Evolutionary conservation across 2,329 filamentous ascomycete genomes (phyloP).

Genomic region (Cryphonectria japonica): DNA sequence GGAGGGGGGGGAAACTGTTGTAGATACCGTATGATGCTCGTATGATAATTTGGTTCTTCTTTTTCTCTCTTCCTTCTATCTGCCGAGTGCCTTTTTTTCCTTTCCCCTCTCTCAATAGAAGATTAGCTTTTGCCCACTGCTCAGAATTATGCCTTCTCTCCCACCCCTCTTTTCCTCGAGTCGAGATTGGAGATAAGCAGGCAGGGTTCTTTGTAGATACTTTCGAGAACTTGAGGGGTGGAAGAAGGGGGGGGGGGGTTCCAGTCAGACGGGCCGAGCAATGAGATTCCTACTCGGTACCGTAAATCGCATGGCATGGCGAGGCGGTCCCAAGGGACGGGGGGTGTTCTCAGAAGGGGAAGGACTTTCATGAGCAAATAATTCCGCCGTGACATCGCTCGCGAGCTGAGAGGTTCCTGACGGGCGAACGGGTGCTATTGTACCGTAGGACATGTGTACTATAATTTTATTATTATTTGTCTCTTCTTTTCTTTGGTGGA

Average conservation of each 20-base stretch:
- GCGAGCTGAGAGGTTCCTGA: not conserved
- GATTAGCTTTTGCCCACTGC: not conserved
- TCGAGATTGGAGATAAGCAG: not conserved
- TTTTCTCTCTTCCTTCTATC: not conserved
- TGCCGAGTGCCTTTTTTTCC: not conserved
- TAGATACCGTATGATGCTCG: not conserved
- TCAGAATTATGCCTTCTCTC: not conserved
- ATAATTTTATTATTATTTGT: not conserved
- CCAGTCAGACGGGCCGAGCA: conserved; percentile 10
- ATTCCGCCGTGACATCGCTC: conserved; percentile 7
- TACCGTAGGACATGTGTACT: not conserved
- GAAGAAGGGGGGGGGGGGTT: not conserved
- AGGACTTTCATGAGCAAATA: not conserved
- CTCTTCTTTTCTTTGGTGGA: no score
- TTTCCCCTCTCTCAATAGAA: not conserved
- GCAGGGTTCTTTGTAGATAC: not conserved
- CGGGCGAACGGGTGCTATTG: not conserved
- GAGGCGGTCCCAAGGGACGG: not conserved
- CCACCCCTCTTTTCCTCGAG: not conserved
- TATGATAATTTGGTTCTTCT: not conserved
- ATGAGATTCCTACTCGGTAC: not conserved
- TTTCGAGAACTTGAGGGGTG: not conserved
- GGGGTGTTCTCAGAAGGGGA: not conserved
- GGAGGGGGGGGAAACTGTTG: not conserved
- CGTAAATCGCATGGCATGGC: not conserved